These are phyloP conservation scores for Colletotrichum agaves DNA, from an alignment of 2,329 filamentous ascomycete genomes.

Conservation along the genomic window DNA sequence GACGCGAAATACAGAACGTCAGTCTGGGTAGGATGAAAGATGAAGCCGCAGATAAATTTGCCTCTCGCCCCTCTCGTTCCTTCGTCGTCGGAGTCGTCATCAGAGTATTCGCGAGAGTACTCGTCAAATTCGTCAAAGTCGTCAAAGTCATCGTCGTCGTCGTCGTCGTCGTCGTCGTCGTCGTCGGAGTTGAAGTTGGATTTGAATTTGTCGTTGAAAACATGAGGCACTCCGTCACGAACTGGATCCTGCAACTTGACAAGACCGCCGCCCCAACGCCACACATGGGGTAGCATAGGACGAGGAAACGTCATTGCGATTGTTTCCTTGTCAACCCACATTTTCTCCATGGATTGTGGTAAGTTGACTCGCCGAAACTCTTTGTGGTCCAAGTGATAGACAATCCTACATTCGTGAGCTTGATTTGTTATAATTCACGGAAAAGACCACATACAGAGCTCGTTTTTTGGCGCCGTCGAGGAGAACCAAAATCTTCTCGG, in stretches of 20 bases:
- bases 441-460: conserved; percentile 2
- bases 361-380: conserved; percentile 10
- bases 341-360: background rate
- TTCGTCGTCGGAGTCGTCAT: too few species aligned
- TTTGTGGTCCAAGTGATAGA: conserved; percentile 9
- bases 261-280: conserved; percentile 18
- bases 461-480: background rate
- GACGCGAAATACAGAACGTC: background rate
- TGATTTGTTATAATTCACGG: background rate
- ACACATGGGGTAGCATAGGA: background rate
- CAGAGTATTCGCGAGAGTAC: too few species aligned
- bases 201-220: too few species aligned
- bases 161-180: too few species aligned
- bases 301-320: background rate
- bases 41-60: background rate
- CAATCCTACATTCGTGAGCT: background rate
- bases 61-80: too few species aligned
- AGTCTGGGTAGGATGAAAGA: conserved; percentile 12
- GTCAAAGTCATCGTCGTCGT: too few species aligned
- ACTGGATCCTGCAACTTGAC: background rate
- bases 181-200: too few species aligned
- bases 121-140: too few species aligned
- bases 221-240: background rate
- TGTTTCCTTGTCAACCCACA: background rate
- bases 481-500: background rate